Percentiles rank a stretch among this genome's conserved stretches.
Evolutionary conservation across 768 basidiomycete genomes (phyloP).

Genomic region (Agrocybe pediades): DNA sequence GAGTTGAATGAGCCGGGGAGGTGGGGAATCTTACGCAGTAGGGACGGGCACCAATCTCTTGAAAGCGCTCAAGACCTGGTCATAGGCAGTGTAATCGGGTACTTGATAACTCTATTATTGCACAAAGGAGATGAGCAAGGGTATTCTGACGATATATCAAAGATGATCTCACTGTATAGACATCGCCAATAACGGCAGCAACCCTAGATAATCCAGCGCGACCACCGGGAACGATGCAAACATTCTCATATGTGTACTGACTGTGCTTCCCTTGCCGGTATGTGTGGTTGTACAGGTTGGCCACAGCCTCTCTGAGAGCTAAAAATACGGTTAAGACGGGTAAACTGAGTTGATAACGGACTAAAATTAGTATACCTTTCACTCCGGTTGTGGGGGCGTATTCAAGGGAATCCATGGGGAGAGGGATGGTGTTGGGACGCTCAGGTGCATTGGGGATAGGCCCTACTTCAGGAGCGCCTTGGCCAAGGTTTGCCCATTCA

Average conservation of each 20-base stretch:
- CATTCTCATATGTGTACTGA: slow-evolving; percentile 90
- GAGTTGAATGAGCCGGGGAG: neutral
- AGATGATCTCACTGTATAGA: slow-evolving; percentile 63
- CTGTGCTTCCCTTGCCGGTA: slow-evolving; percentile 82
- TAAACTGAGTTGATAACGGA: neutral
- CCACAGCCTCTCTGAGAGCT: slow-evolving; percentile 89
- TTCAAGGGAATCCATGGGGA: slow-evolving; percentile 76
- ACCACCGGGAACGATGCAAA: slow-evolving; percentile 94
- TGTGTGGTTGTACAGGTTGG: slow-evolving; percentile 84
- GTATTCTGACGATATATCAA: slow-evolving; percentile 3
- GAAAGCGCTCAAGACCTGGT: slow-evolving; percentile 84
- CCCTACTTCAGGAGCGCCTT: slow-evolving; percentile 90
- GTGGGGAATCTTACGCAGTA: slow-evolving; percentile 52
- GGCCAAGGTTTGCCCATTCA: slow-evolving; percentile 90
- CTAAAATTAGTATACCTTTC: slow-evolving; percentile 49
- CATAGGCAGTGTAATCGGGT: slow-evolving; percentile 90
- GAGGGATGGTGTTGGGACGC: slow-evolving; percentile 63
- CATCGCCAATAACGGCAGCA: slow-evolving; percentile 89
- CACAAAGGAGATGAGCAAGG: slow-evolving; percentile 4
- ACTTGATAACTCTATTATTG: slow-evolving; percentile 93
- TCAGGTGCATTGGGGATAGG: slow-evolving; percentile 74
- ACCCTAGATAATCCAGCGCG: slow-evolving; percentile 88
- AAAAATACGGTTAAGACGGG: slow-evolving; percentile 3
- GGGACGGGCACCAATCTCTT: slow-evolving; percentile 89
- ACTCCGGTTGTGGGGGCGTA: slow-evolving; percentile 95